phyloP scores from a whole-genome alignment of 441 rosid species.

The Isatis lusitanica region DNA sequence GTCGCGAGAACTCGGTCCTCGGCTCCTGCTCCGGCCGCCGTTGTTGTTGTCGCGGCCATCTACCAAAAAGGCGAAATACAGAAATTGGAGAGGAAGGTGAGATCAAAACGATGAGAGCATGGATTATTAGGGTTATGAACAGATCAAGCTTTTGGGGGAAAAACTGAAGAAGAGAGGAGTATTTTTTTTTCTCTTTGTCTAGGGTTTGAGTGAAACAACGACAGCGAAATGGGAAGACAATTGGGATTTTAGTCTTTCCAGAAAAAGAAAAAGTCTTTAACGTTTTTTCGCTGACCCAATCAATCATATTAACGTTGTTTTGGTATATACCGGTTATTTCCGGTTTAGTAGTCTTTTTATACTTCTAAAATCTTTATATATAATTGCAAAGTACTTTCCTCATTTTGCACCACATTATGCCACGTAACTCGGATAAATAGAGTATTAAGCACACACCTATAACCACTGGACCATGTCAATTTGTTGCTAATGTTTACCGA shows the following conservation, averaged over 20 bases:
- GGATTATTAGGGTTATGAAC: slow-evolving; percentile 2
- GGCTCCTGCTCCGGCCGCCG: slow-evolving; percentile 43
- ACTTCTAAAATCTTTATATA: neutral
- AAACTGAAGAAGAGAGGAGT: slow-evolving; percentile 4
- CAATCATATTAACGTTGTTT: neutral
- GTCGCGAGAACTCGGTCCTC: slow-evolving; percentile 97
- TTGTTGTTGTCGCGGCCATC: slow-evolving; percentile 40
- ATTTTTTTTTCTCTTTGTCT: neutral
- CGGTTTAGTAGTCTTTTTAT: neutral
- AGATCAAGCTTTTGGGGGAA: slow-evolving; percentile 5
- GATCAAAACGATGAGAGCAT: slow-evolving; percentile 6
- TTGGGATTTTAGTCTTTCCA: slow-evolving; percentile 6
- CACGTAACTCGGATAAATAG: no score
- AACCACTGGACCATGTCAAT: no score
- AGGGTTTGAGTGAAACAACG: slow-evolving; percentile 25
- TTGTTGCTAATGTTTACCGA: no score
- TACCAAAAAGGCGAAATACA: neutral
- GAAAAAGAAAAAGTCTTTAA: neutral
- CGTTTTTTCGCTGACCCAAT: slow-evolving; percentile 16
- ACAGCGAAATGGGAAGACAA: slow-evolving; percentile 22
- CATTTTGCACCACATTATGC: no score
- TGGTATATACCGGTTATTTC: neutral
- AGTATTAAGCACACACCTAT: no score
- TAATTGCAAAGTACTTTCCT: no score
- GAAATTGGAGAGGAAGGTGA: neutral